Conservation (phyloP, 768 basidiomycete genomes). For the Chalciporus piperatus region DNA sequence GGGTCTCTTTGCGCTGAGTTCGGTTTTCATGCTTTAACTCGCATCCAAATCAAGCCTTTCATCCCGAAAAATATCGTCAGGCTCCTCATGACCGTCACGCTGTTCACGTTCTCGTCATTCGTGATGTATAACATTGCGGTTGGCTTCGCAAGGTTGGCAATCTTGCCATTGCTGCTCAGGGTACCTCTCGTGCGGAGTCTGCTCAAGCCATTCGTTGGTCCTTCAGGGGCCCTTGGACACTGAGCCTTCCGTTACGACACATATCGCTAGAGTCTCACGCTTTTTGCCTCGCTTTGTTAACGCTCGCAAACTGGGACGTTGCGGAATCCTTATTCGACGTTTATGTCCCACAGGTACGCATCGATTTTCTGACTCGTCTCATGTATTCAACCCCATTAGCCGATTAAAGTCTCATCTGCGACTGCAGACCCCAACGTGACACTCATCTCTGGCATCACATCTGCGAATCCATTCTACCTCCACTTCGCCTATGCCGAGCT, state of each 20-base stretch:
- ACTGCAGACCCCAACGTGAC: constrained; percentile 54
- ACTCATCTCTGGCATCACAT: constrained; percentile 63
- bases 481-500: constrained; percentile 71
- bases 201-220: constrained; percentile 60
- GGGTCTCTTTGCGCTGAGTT: constrained; percentile 2
- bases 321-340: constrained; percentile 59
- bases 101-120: constrained; percentile 41
- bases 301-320: constrained; percentile 60
- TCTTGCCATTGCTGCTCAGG: constrained; percentile 52
- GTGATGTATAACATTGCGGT: constrained; percentile 43
- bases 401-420: constrained; percentile 41
- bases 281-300: constrained; percentile 51
- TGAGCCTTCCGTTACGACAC: constrained; percentile 49
- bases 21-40: neutral
- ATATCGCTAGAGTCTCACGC: constrained; percentile 43
- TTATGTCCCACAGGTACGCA: constrained; percentile 51
- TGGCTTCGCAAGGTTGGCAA: constrained; percentile 40
- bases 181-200: constrained; percentile 50
- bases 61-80: constrained; percentile 16
- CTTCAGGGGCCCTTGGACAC: constrained; percentile 56
- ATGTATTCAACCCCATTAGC: constrained; percentile 33
- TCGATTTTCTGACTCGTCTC: neutral
- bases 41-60: constrained; percentile 28
- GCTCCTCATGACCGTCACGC: constrained; percentile 36
- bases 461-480: constrained; percentile 48